phyloP scores from a whole-genome alignment of 257 asterid species.

The Jaltomata sinuosa region DNA sequence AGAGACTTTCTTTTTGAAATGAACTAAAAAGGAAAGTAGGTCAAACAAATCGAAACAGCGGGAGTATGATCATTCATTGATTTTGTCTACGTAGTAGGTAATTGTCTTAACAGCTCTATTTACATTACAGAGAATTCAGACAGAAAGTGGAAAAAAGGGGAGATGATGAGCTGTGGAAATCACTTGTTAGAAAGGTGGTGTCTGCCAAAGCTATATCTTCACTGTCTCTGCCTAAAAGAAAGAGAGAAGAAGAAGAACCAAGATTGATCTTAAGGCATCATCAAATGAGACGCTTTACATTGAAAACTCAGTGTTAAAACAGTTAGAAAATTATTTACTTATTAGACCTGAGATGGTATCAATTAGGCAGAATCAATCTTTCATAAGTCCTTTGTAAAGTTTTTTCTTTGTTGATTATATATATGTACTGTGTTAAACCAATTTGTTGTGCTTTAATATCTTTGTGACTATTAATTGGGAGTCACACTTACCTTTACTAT shows the following conservation, averaged over 20 bases:
- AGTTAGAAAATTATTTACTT: background rate
- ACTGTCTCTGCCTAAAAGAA: constrained; percentile 48
- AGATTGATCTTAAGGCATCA: constrained; percentile 14
- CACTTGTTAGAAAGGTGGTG: constrained; percentile 55
- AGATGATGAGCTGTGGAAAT: constrained; percentile 44
- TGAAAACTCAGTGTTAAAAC: background rate
- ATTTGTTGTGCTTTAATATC: background rate
- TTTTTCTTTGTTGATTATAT: background rate
- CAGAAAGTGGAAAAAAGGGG: constrained; percentile 35
- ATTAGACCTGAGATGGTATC: background rate
- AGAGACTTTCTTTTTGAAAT: too few species aligned
- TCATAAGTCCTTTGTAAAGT: background rate
- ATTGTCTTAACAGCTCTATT: background rate
- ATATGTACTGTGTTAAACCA: background rate
- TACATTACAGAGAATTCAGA: constrained; percentile 54
- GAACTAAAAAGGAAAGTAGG: too few species aligned
- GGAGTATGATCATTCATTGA: background rate
- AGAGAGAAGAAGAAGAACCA: constrained; percentile 43
- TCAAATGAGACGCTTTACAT: constrained; percentile 23
- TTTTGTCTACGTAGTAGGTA: background rate
- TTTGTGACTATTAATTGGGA: background rate
- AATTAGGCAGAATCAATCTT: background rate
- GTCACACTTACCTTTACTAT: too few species aligned
- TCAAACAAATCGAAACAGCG: too few species aligned
- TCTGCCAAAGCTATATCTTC: constrained; percentile 51